Base-by-base conservation (phyloP, 2,329 filamentous ascomycete genomes). In the Parastagonospora nodorum region DNA sequence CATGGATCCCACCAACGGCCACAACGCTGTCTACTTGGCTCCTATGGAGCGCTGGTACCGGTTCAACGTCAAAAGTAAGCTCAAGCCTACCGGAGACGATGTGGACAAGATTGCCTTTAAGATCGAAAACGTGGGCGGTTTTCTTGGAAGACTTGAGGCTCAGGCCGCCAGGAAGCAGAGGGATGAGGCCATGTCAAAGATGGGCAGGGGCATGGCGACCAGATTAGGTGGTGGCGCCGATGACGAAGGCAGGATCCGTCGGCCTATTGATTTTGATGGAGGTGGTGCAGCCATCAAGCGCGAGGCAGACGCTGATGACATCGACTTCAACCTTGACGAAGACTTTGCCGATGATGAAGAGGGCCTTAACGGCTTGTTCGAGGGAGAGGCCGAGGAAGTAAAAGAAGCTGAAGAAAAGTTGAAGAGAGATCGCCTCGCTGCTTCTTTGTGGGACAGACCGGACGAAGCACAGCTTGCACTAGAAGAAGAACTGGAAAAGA, bases 41-140 rank as follows among this genome's bases (percentile, higher is more conserved):
- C 95, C 95, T 0, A 77, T 97, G 14, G 93, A 99, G 74, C 96
- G 97, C 68, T 97, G 90, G 87, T 99, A 99, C 77, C 89, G 86
- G 48, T 95, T 96, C 69, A 87, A 84, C 4, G 82, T 87, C 37
- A 93, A 93, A 70, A 69, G 75, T 58, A 89, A 90, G 48, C 84
- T 88, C 9, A 93, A 94, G 68, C 82, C 86, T 0, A 84, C 92
- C 9, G 92, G 96, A 55, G 88, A 96, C 0, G 92, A 97, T 71
- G 88, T 90, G 0, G 92, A 97, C 71, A 89, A 88, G 48, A 81
- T 87, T 49, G 91, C 96, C 88, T 86, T 83, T 51, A 88, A 89
- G 72, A 58, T 60, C n/a, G 91, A 91, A 71, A 88, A 87, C 51
- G 84, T 88, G 40, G 87, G 89, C 15, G 84, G 89, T 45, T 97